These are phyloP conservation scores for rapeseed (Brassica napus) DNA, from an alignment of 345 rosid species.

Conservation along the genomic window DNA sequence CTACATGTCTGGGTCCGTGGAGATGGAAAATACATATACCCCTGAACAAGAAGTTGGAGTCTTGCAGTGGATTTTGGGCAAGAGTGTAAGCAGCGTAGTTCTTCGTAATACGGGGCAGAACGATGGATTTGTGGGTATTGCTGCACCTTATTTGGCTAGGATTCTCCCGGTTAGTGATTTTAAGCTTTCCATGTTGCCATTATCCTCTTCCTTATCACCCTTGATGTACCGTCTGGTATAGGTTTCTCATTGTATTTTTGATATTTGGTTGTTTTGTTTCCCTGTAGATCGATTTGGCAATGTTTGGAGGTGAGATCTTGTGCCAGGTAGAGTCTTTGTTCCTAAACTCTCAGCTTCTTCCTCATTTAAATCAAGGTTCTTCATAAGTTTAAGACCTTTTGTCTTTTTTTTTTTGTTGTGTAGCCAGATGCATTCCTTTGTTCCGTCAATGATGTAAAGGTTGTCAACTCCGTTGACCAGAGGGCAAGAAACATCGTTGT, in stretches of 20 bases:
- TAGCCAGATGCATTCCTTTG: constrained; percentile 99
- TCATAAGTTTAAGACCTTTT: constrained; percentile 3
- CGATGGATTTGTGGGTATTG: constrained; percentile 93
- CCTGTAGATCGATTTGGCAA: constrained; percentile 82
- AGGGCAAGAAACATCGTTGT: constrained; percentile 69
- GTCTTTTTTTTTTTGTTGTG: constrained; percentile 36
- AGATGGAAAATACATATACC: constrained; percentile 81
- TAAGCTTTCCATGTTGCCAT: constrained; percentile 4
- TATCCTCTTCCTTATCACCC: not conserved
- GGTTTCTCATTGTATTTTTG: not conserved
- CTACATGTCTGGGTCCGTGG: constrained; percentile 91
- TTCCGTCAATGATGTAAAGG: constrained; percentile 90
- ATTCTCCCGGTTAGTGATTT: constrained; percentile 82
- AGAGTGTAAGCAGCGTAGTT: constrained; percentile 66
- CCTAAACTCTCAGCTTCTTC: not conserved
- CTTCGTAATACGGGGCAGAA: constrained; percentile 62
- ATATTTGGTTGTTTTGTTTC: constrained; percentile 22
- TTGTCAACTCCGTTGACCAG: constrained; percentile 67
- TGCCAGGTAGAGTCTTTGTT: constrained; percentile 74
- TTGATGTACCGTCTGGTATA: not conserved
- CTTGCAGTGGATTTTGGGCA: constrained; percentile 99
- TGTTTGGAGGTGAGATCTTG: constrained; percentile 88
- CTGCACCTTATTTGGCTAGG: constrained; percentile 95
- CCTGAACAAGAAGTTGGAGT: constrained; percentile 92
- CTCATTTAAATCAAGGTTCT: constrained; percentile 18